Evolutionary conservation across 768 basidiomycete genomes (phyloP), one percentile per base, ranked within the genome.

Genomic region (Boletales sp.): DNA sequence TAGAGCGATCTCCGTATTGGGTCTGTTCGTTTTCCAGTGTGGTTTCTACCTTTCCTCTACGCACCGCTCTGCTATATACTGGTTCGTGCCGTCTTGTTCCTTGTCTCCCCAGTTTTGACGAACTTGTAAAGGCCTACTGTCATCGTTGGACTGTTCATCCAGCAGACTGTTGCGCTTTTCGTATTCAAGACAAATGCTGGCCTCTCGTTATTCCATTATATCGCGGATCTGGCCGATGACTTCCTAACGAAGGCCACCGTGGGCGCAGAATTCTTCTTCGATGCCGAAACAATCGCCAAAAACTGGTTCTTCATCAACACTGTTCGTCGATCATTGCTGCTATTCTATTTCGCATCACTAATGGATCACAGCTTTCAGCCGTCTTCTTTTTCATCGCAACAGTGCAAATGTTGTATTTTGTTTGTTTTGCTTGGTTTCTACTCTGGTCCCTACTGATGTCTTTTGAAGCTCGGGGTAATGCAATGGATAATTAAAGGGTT

Each of bases 301-400:
- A 78, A 84, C 54, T 93, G 87, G 87, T 91, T 92, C 75, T 90
- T 91, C 60, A 84, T 90, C 54, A 87, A 86, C 65, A 84, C 82
- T 45, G 84, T 85, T 58, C 45, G 80, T 68, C 32, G 18, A 45
- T 39, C 8, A 17, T 42, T 57, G 44, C 35, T 45, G n/a, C 13
- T 18, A 13, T 41, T 4, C 13, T 1, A 59, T 47, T 53, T 50
- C 52, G 46, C 45, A 53, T 56, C 28, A 46, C 47, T 65, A 46
- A 61, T 36, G 13, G 15, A 15, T 34, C 25, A 21, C 60, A 87
- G 80, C 79, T 93, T 36, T 61, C 79, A 10, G 79, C 86, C 17
- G 87, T 95, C 67, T 90, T 96, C 63, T 95, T 95, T 78, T 96
- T 96, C 77, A 81, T 96, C 58, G 91, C 93, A 25, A 87, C 90